Conservation (phyloP, 768 basidiomycete genomes). For the Leccinum aurantiacum region DNA sequence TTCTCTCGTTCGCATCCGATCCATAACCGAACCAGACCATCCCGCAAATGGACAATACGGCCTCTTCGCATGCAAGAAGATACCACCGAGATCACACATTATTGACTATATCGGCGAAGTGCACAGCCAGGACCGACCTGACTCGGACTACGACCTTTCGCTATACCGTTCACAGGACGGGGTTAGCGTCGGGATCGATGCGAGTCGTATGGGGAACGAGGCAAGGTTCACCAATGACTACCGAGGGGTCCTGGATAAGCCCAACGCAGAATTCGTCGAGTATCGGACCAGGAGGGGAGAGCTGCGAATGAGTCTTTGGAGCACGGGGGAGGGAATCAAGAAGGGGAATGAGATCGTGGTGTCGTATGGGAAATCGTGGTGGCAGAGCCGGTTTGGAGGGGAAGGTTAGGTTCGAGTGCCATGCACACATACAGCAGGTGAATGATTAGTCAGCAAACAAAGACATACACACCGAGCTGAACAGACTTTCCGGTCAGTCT, state of each 20-base stretch:
- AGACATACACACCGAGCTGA: constrained; percentile 9
- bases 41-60: constrained; percentile 80
- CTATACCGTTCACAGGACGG: constrained; percentile 61
- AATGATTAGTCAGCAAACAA: constrained; percentile 27
- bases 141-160: constrained; percentile 87
- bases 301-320: constrained; percentile 78
- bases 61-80: constrained; percentile 74
- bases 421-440: not conserved
- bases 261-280: constrained; percentile 74
- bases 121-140: constrained; percentile 70
- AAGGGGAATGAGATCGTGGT: constrained; percentile 87
- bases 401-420: not conserved
- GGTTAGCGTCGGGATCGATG: constrained; percentile 75
- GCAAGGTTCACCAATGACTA: constrained; percentile 91
- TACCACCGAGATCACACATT: constrained; percentile 63
- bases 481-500: not conserved
- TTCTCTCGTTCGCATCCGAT: constrained; percentile 53
- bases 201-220: constrained; percentile 75
- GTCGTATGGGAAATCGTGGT: constrained; percentile 88
- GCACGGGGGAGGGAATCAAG: constrained; percentile 52
- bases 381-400: constrained; percentile 43
- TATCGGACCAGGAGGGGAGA: constrained; percentile 53
- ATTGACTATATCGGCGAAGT: constrained; percentile 84
- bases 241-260: constrained; percentile 65
- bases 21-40: constrained; percentile 56